These are phyloP conservation scores for Colletotrichum acutatum DNA, from an alignment of 2,329 filamentous ascomycete species.

Conservation along the genomic window DNA sequence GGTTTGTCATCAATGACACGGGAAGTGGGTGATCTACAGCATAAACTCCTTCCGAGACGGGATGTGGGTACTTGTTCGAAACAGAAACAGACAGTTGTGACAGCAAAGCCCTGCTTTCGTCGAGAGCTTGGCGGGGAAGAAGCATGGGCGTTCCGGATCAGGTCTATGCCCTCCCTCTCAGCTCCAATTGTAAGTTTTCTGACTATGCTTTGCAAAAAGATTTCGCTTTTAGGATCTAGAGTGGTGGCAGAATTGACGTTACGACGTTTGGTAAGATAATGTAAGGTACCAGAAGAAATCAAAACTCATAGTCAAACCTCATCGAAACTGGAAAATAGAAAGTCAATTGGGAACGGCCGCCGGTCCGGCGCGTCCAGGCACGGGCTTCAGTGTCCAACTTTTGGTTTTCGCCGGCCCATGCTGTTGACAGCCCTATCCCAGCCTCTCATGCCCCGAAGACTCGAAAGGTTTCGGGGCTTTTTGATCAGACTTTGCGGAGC, in stretches of 20 bases:
- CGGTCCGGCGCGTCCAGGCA: neutral
- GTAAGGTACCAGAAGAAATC: too few species aligned
- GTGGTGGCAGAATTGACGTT: too few species aligned
- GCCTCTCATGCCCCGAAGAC: neutral
- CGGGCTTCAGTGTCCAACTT: neutral
- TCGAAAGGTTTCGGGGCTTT: neutral
- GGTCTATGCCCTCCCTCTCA: neutral
- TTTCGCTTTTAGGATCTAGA: too few species aligned
- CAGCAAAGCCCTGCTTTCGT: neutral
- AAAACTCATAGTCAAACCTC: too few species aligned
- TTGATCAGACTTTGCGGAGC: neutral
- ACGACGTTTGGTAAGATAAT: too few species aligned
- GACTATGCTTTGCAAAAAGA: too few species aligned
- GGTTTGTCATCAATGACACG: neutral
- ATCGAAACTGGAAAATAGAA: too few species aligned
- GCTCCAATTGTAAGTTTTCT: too few species aligned
- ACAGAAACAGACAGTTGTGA: slow-evolving; percentile 1
- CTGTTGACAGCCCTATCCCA: neutral
- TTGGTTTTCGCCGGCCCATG: neutral
- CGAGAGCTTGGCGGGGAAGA: neutral
- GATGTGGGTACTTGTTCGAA: neutral
- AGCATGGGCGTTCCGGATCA: neutral
- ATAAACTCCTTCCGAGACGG: neutral
- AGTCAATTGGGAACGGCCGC: neutral
- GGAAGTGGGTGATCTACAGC: neutral